A percentile compares a stretch with the other conserved stretches of the same genome.
phyloP scores from a whole-genome alignment of 768 basidiomycete species.

The Leccinum incarnatum region DNA sequence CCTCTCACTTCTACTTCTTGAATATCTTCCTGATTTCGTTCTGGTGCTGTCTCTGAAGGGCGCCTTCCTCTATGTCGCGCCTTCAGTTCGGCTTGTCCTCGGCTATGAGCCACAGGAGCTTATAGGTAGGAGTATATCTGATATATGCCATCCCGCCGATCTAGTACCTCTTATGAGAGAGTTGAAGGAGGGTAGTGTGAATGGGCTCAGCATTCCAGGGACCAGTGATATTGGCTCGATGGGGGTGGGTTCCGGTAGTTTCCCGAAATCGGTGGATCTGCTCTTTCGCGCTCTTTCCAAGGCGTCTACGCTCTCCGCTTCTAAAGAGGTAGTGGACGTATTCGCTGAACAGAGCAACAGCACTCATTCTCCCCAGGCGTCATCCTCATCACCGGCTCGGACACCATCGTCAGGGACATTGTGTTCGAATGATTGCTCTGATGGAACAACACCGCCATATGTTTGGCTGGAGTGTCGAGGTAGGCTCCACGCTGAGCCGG shows the following conservation, averaged over 20 bases:
- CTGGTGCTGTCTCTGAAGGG: slow-evolving; percentile 93
- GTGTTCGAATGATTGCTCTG: slow-evolving; percentile 1
- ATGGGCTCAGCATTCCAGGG: slow-evolving; percentile 15
- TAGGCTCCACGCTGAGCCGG: slow-evolving; percentile 84
- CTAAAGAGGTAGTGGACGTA: not conserved
- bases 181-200: slow-evolving; percentile 61
- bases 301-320: slow-evolving; percentile 11
- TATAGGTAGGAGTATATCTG: slow-evolving; percentile 70
- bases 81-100: slow-evolving; percentile 70
- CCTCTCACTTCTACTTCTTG: slow-evolving; percentile 49
- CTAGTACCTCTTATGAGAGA: slow-evolving; percentile 89
- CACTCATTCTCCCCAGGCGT: not conserved
- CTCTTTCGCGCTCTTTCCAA: slow-evolving; percentile 82
- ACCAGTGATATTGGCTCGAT: slow-evolving; percentile 15
- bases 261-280: slow-evolving; percentile 68
- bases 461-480: slow-evolving; percentile 94
- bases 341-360: slow-evolving; percentile 1
- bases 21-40: slow-evolving; percentile 72
- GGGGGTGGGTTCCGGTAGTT: slow-evolving; percentile 4
- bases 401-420: not conserved
- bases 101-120: slow-evolving; percentile 88
- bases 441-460: slow-evolving; percentile 39
- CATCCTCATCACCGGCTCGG: slow-evolving; percentile 1
- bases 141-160: slow-evolving; percentile 87
- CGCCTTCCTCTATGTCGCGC: slow-evolving; percentile 87